These are phyloP conservation scores for Naganishia onofrii DNA, from an alignment of 768 basidiomycete species.

Conservation along the genomic window DNA sequence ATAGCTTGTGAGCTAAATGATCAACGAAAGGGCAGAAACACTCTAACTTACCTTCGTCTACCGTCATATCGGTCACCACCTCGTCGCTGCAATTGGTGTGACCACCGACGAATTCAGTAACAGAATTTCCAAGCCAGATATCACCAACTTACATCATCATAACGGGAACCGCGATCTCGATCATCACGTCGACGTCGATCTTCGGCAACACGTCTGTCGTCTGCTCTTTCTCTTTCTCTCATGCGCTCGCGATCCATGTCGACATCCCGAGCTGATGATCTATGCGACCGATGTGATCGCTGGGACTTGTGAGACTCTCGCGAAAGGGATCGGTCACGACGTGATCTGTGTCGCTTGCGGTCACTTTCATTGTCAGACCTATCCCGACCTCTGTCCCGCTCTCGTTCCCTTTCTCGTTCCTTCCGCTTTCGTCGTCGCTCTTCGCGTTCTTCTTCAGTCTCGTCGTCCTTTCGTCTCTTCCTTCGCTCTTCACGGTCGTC, in stretches of 20 bases:
- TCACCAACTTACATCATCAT: constrained; percentile 30
- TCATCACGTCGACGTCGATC: constrained; percentile 28
- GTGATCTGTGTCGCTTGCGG: constrained; percentile 53
- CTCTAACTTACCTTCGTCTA: background rate
- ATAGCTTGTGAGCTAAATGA: background rate
- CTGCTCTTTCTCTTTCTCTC: constrained; percentile 23
- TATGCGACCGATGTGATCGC: constrained; percentile 29
- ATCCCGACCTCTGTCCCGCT: constrained; percentile 38
- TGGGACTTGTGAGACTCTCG: constrained; percentile 48
- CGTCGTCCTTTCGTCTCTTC: constrained; percentile 33
- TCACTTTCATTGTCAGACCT: constrained; percentile 46
- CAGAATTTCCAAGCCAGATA: background rate
- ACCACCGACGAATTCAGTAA: background rate
- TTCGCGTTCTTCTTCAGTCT: constrained; percentile 39
- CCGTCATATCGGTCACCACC: constrained; percentile 19
- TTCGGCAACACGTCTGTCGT: constrained; percentile 22
- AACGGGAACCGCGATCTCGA: constrained; percentile 24
- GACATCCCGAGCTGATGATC: constrained; percentile 21
- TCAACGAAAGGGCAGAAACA: background rate
- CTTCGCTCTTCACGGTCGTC: constrained; percentile 40
- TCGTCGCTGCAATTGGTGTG: background rate
- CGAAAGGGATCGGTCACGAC: constrained; percentile 54
- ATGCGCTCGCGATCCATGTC: constrained; percentile 27
- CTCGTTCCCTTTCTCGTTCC: constrained; percentile 53
- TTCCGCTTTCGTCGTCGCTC: constrained; percentile 29